Evolutionary conservation across 2,329 filamentous ascomycete species (phyloP).

Genomic region (Knufia fluminis): DNA sequence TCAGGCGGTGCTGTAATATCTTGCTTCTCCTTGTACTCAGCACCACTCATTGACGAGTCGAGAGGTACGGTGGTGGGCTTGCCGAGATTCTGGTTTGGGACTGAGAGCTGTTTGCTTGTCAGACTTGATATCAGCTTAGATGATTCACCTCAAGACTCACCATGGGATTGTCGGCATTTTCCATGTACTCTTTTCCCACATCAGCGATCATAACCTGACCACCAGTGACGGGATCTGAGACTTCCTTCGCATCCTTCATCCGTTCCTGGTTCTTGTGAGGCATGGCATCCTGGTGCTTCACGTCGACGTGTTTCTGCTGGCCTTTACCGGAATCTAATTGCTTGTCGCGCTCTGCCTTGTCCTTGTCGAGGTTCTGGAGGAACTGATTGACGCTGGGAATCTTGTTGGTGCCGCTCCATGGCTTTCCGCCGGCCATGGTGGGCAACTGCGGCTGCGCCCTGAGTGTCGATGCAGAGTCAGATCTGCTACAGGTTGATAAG

Average conservation of each 20-base stretch:
- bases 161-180: conserved; percentile 61
- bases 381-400: conserved; percentile 84
- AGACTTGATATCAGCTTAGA: no score
- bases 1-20: conserved; percentile 87
- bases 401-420: conserved; percentile 75
- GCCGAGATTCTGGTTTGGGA: conserved; percentile 82
- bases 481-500: no score
- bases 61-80: conserved; percentile 59
- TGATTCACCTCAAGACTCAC: no score
- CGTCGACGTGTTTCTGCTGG: conserved; percentile 29
- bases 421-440: conserved; percentile 41
- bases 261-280: conserved; percentile 41
- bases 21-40: conserved; percentile 75
- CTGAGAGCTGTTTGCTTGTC: conserved; percentile 49
- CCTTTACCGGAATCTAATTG: conserved; percentile 43
- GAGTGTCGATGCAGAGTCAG: no score
- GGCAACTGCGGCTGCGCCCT: not conserved
- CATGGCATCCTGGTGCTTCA: conserved; percentile 30
- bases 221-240: conserved; percentile 83
- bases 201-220: conserved; percentile 80
- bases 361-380: conserved; percentile 63
- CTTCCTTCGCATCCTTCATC: conserved; percentile 46
- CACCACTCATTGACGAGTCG: conserved; percentile 58
- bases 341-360: conserved; percentile 68
- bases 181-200: conserved; percentile 60